Evolutionary conservation across 2,329 filamentous ascomycete species (phyloP).

Genomic region (Beauveria asiatica): DNA sequence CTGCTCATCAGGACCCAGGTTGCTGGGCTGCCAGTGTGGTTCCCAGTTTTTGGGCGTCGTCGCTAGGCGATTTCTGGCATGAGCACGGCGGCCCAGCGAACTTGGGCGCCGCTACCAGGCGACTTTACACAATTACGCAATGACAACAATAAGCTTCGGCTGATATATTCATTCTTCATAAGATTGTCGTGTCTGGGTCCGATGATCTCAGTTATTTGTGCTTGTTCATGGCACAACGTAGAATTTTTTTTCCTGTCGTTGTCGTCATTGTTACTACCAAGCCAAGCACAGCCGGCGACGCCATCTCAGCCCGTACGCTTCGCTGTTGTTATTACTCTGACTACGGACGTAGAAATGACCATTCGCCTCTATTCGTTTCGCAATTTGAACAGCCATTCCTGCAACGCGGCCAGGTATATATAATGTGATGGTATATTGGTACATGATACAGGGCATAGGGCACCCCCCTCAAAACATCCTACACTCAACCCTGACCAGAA

Average conservation of each 20-base stretch:
- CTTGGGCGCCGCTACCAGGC: background rate
- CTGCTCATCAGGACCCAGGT: background rate
- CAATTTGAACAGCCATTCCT: background rate
- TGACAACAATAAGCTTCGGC: too few relatives aligned
- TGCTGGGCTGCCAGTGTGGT: constrained; percentile 7
- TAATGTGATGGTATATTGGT: constrained; percentile 11
- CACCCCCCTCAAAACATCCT: constrained; percentile 18
- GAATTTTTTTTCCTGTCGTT: background rate
- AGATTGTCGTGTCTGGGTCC: too few relatives aligned
- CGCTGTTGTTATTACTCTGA: background rate
- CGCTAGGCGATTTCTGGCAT: background rate
- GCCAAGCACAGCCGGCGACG: background rate
- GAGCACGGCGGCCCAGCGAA: background rate
- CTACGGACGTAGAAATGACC: background rate
- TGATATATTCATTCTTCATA: too few relatives aligned
- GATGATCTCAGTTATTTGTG: too few relatives aligned
- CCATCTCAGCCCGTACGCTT: background rate
- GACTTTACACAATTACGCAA: too few relatives aligned
- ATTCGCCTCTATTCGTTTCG: background rate
- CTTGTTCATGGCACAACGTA: too few relatives aligned
- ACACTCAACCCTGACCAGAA: constrained; percentile 12
- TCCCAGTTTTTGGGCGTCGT: background rate
- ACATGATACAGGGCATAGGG: constrained; percentile 10
- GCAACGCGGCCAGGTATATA: background rate
- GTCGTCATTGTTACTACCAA: background rate